Conservation (phyloP, 352 stramenopile species). For the Salisapilia sapeloensis region DNA sequence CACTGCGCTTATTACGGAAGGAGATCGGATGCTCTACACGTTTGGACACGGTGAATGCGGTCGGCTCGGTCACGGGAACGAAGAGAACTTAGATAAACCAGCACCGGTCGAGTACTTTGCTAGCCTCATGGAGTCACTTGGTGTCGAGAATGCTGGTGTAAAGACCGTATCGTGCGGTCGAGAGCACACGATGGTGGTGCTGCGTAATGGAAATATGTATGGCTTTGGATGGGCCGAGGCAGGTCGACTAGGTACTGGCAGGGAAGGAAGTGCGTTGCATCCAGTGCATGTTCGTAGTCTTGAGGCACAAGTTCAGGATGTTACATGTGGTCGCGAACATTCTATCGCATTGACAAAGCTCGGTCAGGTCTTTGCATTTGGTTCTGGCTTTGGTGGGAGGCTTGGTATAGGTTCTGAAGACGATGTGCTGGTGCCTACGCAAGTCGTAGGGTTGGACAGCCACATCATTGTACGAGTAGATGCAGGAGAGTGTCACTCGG, state of each 20-base stretch:
- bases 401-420: constrained; percentile 45
- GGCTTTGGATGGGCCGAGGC: constrained; percentile 78
- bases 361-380: constrained; percentile 54
- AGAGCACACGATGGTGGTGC: constrained; percentile 74
- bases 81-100: constrained; percentile 23
- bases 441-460: constrained; percentile 12
- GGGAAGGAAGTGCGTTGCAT: constrained; percentile 42
- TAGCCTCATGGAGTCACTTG: constrained; percentile 19
- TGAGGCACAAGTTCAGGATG: constrained; percentile 17
- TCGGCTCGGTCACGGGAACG: constrained; percentile 46
- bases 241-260: constrained; percentile 58
- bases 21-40: constrained; percentile 43
- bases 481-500: constrained; percentile 71
- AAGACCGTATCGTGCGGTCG: constrained; percentile 50
- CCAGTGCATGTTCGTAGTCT: constrained; percentile 38
- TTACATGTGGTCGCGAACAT: constrained; percentile 72
- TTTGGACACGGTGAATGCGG: constrained; percentile 73
- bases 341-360: constrained; percentile 34
- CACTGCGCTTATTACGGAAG: constrained; percentile 43
- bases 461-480: constrained; percentile 29
- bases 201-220: constrained; percentile 43
- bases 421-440: constrained; percentile 35
- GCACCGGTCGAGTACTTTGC: constrained; percentile 35
- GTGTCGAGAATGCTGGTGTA: constrained; percentile 15
- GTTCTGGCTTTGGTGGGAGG: constrained; percentile 56